phyloP scores from a whole-genome alignment of 1,284 basidiomycete species.

The Porodaedalea pini region DNA sequence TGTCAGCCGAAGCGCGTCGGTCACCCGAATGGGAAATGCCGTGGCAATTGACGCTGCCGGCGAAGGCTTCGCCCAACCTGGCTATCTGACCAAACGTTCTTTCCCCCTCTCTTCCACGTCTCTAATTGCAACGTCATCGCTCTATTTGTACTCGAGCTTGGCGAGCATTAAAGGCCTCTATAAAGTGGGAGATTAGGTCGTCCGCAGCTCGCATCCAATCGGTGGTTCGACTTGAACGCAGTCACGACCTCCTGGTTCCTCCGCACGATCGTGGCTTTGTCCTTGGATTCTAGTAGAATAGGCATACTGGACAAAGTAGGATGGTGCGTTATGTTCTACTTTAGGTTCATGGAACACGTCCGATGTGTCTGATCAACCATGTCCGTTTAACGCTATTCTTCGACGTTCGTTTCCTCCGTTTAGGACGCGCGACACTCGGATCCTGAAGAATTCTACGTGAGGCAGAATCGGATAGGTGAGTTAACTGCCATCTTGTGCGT shows the following conservation, averaged over 20 bases:
- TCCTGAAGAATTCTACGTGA: conserved; percentile 93
- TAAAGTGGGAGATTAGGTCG: too few relatives aligned
- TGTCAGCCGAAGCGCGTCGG: background rate
- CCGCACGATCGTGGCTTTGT: background rate
- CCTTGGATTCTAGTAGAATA: background rate
- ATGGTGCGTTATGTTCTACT: background rate
- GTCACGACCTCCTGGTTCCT: background rate
- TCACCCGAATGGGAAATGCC: background rate
- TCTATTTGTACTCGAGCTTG: background rate
- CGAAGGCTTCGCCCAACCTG: background rate
- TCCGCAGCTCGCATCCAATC: too few relatives aligned
- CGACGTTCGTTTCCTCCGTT: background rate
- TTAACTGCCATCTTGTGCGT: conserved; percentile 16
- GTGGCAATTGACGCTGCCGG: background rate
- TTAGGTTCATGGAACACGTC: background rate
- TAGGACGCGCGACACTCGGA: conserved; percentile 74
- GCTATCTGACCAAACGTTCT: background rate
- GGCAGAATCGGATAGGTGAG: conserved; percentile 92
- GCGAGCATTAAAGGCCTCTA: background rate
- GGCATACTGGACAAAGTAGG: background rate
- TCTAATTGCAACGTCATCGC: background rate
- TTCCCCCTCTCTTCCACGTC: background rate
- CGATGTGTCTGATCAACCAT: background rate
- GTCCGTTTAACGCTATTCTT: background rate
- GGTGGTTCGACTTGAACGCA: too few relatives aligned